A percentile compares a stretch with the other conserved stretches of the same genome.
Conservation (phyloP, 2,329 filamentous ascomycete species). For the Bipolaris bicolor region DNA sequence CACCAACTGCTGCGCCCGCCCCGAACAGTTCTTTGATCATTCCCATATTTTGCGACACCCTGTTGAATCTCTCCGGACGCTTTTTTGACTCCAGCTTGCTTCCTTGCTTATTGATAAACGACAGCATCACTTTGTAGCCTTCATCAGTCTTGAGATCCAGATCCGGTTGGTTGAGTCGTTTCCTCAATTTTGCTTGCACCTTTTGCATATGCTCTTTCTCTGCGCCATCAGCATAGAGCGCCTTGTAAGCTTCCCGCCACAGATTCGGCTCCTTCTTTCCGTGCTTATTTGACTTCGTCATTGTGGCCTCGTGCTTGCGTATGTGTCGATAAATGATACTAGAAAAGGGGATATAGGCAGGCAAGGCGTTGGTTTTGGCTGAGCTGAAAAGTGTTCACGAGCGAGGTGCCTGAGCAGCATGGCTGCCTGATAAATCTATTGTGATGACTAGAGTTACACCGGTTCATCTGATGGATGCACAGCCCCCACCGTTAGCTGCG, state of each 20-base stretch:
- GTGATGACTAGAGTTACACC: neutral
- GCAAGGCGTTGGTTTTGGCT: neutral
- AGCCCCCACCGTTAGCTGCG: neutral
- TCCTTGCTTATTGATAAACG: slow-evolving; percentile 17
- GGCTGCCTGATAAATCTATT: neutral
- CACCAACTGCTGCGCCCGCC: slow-evolving; percentile 21
- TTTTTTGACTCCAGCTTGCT: slow-evolving; percentile 12
- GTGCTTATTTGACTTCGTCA: neutral
- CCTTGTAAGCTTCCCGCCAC: slow-evolving; percentile 27
- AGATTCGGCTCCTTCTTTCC: slow-evolving; percentile 15
- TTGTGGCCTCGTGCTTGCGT: neutral
- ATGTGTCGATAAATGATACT: neutral
- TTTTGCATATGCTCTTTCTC: slow-evolving; percentile 23
- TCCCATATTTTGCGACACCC: slow-evolving; percentile 20
- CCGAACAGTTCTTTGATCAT: slow-evolving; percentile 22
- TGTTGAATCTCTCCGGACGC: slow-evolving; percentile 15
- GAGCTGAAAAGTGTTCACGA: neutral
- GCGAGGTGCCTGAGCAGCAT: neutral
- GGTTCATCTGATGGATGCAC: neutral
- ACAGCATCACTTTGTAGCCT: slow-evolving; percentile 18
- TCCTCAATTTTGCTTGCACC: slow-evolving; percentile 18
- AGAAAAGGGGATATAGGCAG: neutral
- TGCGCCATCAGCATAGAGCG: slow-evolving; percentile 16
- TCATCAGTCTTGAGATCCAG: slow-evolving; percentile 23
- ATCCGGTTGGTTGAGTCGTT: slow-evolving; percentile 19